Evolutionary conservation across 768 basidiomycete genomes (phyloP).

Genomic region (Lactifluus rugatus): DNA sequence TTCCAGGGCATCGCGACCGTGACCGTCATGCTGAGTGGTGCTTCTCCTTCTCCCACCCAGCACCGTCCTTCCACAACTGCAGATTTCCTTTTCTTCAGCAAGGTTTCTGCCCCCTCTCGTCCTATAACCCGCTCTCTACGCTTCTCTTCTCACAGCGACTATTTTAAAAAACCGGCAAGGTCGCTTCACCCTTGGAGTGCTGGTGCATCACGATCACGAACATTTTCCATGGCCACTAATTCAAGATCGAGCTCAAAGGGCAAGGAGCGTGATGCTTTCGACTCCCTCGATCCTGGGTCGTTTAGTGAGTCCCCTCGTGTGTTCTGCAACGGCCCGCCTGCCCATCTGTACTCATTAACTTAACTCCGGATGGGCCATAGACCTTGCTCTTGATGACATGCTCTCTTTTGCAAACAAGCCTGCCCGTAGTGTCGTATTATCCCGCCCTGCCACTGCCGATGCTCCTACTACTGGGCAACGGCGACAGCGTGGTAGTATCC

Average conservation of each 20-base stretch:
- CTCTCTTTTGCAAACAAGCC: neutral
- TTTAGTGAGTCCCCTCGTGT: constrained; percentile 13
- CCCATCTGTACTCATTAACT: constrained; percentile 2
- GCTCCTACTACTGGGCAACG: neutral
- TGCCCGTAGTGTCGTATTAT: neutral
- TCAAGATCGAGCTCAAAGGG: constrained; percentile 8
- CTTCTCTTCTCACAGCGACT: neutral
- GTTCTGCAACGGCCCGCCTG: neutral
- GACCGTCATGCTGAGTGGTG: neutral
- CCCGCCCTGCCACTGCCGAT: constrained; percentile 13
- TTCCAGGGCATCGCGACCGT: neutral
- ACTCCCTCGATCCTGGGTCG: constrained; percentile 10
- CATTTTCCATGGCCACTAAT: constrained; percentile 12
- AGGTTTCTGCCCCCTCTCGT: neutral
- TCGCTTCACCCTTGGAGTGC: neutral
- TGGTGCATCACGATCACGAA: constrained; percentile 4
- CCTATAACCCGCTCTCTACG: constrained; percentile 7
- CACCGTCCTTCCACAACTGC: neutral
- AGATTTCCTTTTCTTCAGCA: neutral
- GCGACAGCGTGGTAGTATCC: constrained; percentile 21
- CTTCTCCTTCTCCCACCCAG: constrained; percentile 3
- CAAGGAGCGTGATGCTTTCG: constrained; percentile 16
- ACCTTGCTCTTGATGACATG: constrained; percentile 9
- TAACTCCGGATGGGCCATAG: constrained; percentile 1
- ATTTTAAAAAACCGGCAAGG: neutral